Evolutionary conservation across 805 yeast genomes (phyloP), one percentile per base, ranked within the genome.

Genomic region (Suhomyces sp.): DNA sequence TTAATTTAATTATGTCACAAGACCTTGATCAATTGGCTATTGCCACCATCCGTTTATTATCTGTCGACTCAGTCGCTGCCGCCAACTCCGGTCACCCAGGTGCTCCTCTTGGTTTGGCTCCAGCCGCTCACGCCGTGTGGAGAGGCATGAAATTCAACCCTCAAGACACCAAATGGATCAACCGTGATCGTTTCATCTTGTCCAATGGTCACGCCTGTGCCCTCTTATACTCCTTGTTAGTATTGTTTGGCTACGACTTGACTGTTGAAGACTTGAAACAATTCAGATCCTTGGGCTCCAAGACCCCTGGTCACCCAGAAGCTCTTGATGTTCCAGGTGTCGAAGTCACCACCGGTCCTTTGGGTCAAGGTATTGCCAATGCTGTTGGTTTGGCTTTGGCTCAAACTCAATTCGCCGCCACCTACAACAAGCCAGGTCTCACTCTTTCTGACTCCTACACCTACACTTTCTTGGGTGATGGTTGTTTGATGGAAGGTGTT

Each of bases 81-180:
- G 93, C 97, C 65, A 88, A 93, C 76, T 87, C 97, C 56, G 99
- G 99, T 61, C 99, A 93, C 78, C 99, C 99, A 52, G 99, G 99
- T 79, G 98, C 99, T 50, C 98, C 98, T 66, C 85, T 93, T 83
- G 98, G 98, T 59, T 79, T 93, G 75, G 97, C 99, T 15, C 97
- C 97, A 46, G 86, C 92, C 56, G 96, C 97, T 57, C 97, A 93
- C 74, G 86, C 85, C 53, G 72, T 93, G 59, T 90, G 87, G 84
- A 81, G 84, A 72, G 83, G 83, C 68, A 80, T 92, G 87, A 86
- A 77, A 64, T 84, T 89, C 80, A 90, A 90, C 83, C 96, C 98
- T 65, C 82, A 86, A 77, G 86, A 89, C 82, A 93, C 97, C 59
- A 77, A 82, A 55, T 93, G 97, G 97, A 78, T 89, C 73, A 90